A percentile compares a stretch with the other conserved stretches of the same genome.
Conservation (phyloP, 768 basidiomycete species). For the Steccherinum ochraceum region DNA sequence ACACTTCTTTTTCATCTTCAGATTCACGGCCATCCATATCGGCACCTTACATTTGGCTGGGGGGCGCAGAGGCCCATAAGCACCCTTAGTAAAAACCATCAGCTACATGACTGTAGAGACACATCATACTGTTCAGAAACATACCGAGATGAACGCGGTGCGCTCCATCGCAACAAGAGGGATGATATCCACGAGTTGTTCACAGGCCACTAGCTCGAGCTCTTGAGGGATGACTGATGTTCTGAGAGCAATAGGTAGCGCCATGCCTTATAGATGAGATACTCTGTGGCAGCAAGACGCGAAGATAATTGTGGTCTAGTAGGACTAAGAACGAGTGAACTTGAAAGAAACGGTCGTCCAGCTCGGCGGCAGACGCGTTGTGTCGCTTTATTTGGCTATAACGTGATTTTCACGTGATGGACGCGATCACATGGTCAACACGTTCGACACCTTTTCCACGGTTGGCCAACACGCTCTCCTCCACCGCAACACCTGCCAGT, state of each 20-base stretch:
- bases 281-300: neutral
- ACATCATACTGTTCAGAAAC: neutral
- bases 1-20: constrained; percentile 94
- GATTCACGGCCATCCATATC: constrained; percentile 91
- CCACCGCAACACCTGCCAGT: neutral
- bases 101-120: too few relatives aligned
- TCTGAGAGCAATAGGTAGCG: constrained; percentile 67
- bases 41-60: constrained; percentile 84
- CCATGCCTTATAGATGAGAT: constrained; percentile 39
- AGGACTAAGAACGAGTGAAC: too few relatives aligned
- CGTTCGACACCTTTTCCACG: constrained; percentile 10
- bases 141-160: constrained; percentile 87
- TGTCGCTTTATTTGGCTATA: neutral
- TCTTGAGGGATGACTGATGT: constrained; percentile 76
- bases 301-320: too few relatives aligned
- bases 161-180: constrained; percentile 88
- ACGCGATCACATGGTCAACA: constrained; percentile 11
- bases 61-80: constrained; percentile 88
- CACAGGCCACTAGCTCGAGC: constrained; percentile 82
- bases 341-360: neutral
- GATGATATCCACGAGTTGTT: constrained; percentile 79
- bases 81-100: too few relatives aligned
- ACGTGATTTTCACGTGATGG: neutral
- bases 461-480: neutral
- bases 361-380: constrained; percentile 2